Evolutionary conservation across 148 eudicot genomes (phyloP).

Genomic region (Pouteria glomerata): DNA sequence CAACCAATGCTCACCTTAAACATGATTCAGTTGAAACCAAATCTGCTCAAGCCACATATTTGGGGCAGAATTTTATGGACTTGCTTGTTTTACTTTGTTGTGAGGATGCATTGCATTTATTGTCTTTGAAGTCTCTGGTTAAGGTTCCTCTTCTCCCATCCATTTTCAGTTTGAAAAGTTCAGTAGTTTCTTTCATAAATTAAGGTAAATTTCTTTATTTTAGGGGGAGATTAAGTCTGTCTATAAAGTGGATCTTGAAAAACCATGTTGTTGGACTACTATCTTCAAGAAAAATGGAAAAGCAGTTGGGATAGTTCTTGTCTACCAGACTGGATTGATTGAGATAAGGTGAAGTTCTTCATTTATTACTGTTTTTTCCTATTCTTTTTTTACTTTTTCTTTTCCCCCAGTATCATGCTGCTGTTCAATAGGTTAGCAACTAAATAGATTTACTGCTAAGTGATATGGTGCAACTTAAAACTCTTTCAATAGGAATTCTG

Average conservation of each 20-base stretch:
- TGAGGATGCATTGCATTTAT: slow-evolving; percentile 44
- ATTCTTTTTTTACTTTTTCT: too few species aligned
- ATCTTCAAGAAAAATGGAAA: slow-evolving; percentile 49
- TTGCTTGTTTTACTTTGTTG: slow-evolving; percentile 68
- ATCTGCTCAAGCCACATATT: slow-evolving; percentile 14
- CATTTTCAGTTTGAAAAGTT: neutral
- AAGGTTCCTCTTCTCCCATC: slow-evolving; percentile 46
- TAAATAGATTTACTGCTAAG: neutral
- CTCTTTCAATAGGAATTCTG: neutral
- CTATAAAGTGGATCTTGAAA: slow-evolving; percentile 49
- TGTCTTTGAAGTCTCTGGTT: slow-evolving; percentile 53
- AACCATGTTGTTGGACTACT: slow-evolving; percentile 62
- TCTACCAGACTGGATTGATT: slow-evolving; percentile 71
- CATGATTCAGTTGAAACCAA: slow-evolving; percentile 23
- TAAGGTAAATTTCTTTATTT: slow-evolving; percentile 8
- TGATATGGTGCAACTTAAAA: neutral
- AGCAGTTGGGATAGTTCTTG: slow-evolving; percentile 49
- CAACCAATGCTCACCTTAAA: slow-evolving; percentile 23
- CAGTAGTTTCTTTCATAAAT: slow-evolving; percentile 3
- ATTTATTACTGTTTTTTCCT: neutral
- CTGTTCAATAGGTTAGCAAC: neutral
- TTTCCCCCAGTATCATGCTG: neutral
- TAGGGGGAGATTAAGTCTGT: slow-evolving; percentile 55
- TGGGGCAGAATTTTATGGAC: slow-evolving; percentile 31
- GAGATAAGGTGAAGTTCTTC: slow-evolving; percentile 62